Evolutionary conservation across 2,329 filamentous ascomycete genomes (phyloP), one percentile per base, ranked within the genome.

Genomic region (Gaeumannomyces tritici): DNA sequence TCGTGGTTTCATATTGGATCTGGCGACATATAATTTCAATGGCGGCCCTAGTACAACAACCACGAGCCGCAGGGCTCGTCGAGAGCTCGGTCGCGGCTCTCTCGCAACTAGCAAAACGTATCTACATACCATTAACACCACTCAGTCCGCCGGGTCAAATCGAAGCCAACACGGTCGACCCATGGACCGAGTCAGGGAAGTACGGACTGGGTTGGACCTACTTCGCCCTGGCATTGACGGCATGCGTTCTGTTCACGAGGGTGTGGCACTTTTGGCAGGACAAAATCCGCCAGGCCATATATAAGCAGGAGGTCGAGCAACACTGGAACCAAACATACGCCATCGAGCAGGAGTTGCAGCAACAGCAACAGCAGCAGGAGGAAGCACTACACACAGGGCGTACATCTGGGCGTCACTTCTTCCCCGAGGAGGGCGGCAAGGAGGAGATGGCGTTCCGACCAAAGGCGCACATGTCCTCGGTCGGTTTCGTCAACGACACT

Each of bases 191-290:
- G 70, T 87, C 92, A 27, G 90, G 89, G 57, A 96, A 96, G 77
- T 96, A 97, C 76, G 91, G 83, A 2, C 77, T 91, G 61, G 91
- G 89, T 63, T 96, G 91, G 86, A 91, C 93, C 18, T 96, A 96
- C 74, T 96, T 96, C 70, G 87, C 89, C 61, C 74, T 96, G 59
- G 85, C 87, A 60, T 74, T 97, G 64, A 81, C 93, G 66, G 81
- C 83, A 31, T 69, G 85, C 62, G 86, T 93, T 5, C 77, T 89
- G 13, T 70, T 88, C 13, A 79, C 93, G 71, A 86, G 91, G 67
- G 81, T 90, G 71, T 96, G 93, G 80, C 89, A 96, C 74, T 87
- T 89, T 68, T 96, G 91, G 88, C 91, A 93, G 69, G 93, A 97
- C 78, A 96, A 95, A 77, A 91, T 96, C 67, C 86, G 93, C 67